Evolutionary conservation across 306 rosid species (phyloP), one percentile per base, ranked within the genome.

Genomic region (Corylus americana): DNA sequence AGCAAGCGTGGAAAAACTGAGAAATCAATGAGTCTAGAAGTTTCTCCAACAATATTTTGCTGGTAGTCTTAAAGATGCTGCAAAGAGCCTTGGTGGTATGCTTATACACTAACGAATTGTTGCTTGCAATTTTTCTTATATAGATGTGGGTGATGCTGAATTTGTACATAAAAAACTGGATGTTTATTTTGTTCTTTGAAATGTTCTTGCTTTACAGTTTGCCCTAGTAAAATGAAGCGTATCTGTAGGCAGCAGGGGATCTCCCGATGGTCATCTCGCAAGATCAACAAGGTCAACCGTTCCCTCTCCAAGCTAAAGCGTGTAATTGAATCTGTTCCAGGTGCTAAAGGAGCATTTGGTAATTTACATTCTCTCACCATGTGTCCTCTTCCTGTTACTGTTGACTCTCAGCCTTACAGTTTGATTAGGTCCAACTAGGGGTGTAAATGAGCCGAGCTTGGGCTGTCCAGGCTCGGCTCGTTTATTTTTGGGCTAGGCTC

Each of bases 181-280:
- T 29, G 42, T 77, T 27, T 1, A 7, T 37, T 20, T 77, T 70
- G 14, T 82, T 81, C 67, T 80, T n/a, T 49, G 7, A 18, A n/a
- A 76, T 13, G 45, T 35, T 85, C 59, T 82, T 79, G 74, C 47
- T 47, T 55, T 87, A 62, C 93, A 94, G 98, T 94, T 86, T 94
- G 98, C 53, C 98, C 98, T 5, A 94, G 97, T 27, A 94, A 97
- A 22, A 92, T 92, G 97, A 92, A 94, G 86, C 94, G 98, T 66
- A 94, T 94, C 27, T 94, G 97, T 79, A 88, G 98, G 84, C 97
- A 89, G 79, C 93, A 94, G 55, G 97, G 97, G 78, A 94, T 94
- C 78, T 89, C 97, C 7, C 93, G 97, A 55, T 94, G 97, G 98
- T 97, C 98, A 1, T 94, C 98, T 55, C 92, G 97, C 75, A 94